Conservation (phyloP, 2,329 filamentous ascomycete genomes). For the Daldinia sp. region DNA sequence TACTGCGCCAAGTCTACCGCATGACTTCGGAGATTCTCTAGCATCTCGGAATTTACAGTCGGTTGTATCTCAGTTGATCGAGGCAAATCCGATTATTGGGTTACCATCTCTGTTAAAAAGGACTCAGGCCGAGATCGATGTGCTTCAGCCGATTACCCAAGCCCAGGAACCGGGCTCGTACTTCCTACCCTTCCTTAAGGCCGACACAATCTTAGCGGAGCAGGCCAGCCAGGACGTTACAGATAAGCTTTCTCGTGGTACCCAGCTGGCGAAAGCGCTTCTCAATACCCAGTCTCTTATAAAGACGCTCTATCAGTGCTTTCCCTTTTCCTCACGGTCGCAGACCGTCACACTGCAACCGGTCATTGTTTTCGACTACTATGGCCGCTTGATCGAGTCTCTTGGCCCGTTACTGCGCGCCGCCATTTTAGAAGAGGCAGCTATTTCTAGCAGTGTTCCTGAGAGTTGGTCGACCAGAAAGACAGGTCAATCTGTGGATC, state of each 20-base stretch:
- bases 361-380: constrained; percentile 88
- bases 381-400: constrained; percentile 77
- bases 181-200: constrained; percentile 74
- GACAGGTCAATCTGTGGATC: constrained; percentile 41
- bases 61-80: constrained; percentile 82
- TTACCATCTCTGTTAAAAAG: constrained; percentile 84
- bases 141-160: constrained; percentile 73
- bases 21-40: constrained; percentile 74
- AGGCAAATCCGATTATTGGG: constrained; percentile 82
- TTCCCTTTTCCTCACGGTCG: constrained; percentile 75
- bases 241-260: constrained; percentile 72
- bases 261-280: constrained; percentile 80
- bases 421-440: constrained; percentile 86
- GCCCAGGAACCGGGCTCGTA: constrained; percentile 69
- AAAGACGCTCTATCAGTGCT: constrained; percentile 79
- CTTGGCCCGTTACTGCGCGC: constrained; percentile 83
- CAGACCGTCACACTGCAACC: constrained; percentile 75
- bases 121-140: constrained; percentile 75
- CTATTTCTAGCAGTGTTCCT: constrained; percentile 79
- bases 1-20: constrained; percentile 82
- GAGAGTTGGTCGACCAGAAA: constrained; percentile 68
- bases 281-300: constrained; percentile 81
- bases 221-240: constrained; percentile 51
- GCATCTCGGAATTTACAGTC: constrained; percentile 78
- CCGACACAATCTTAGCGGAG: constrained; percentile 53